Evolutionary conservation across 1,284 basidiomycete genomes (phyloP), one percentile per base, ranked within the genome.

Genomic region (Malassezia arunalokei): DNA sequence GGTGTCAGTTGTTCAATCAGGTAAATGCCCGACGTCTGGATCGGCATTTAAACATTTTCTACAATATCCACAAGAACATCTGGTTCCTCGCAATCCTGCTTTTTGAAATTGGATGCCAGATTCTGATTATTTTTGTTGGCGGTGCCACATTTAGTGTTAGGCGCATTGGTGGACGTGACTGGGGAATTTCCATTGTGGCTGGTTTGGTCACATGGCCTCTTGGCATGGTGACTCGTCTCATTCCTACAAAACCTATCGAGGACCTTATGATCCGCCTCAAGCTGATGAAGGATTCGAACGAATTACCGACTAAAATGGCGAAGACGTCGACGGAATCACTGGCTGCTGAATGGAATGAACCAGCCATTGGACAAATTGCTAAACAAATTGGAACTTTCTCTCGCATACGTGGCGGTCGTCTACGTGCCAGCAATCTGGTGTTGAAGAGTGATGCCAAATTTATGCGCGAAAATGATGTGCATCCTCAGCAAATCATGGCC

Each of bases 61-160:
- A 85, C 64, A 88, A 87, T 47, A 80, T 96, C 40, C 72, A 78
- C 56, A 78, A 76, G 50, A 98, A 96, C 73, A 80, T 76, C 59
- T 95, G 86, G 75, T 96, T 96, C 76, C 79, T 92, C 38, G 75
- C 57, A n/a, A 87, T 98, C 71, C 87, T 90, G 11, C 62, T 82
- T 7, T 81, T 96, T 63, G 88, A 87, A 81, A 79, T 94, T 63
- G 86, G 78, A 17, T 80, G 85, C 40, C 92, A 98, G 74, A 74
- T 91, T 47, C 65, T 92, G 51, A 92, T 98, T 60, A 84, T 95
- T 55, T 89, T 89, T 66, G 79, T 95, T 47, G 92, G 91, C 52
- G 86, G 87, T 30, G 80, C 84, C 3, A 90, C 90, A 0, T 96
- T 98, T 79, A 82, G 85, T 65, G 92, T 96, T n/a, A 83, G 81